Percentiles rank a stretch among this genome's conserved stretches.
These are phyloP conservation scores for Adansonia grandidieri DNA, from an alignment of 441 rosid genomes.

Conservation along the genomic window DNA sequence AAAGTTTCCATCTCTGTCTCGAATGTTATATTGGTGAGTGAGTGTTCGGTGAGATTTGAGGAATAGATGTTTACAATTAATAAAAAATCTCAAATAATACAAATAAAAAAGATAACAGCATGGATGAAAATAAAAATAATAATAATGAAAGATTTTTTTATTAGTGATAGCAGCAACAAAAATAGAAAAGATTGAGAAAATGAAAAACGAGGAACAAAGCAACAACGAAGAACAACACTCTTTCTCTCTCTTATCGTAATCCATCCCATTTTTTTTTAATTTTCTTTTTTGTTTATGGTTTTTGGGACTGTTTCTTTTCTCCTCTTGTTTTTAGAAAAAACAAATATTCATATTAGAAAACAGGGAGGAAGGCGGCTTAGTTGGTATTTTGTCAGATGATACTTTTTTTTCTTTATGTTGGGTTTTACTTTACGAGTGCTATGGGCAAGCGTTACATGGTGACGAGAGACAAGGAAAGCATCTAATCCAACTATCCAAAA, in stretches of 20 bases:
- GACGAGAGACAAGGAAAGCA: too few species aligned
- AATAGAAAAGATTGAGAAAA: background rate
- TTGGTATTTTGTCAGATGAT: too few species aligned
- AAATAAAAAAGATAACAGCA: background rate
- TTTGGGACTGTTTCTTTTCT: too few species aligned
- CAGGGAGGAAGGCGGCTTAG: too few species aligned
- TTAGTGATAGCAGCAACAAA: background rate
- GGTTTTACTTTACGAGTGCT: too few species aligned
- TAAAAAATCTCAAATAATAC: conserved; percentile 13
- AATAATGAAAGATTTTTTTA: background rate
- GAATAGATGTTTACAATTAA: background rate
- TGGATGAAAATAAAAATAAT: conserved; percentile 14
- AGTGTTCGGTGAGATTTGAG: conserved; percentile 50
- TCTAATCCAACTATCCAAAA: too few species aligned
- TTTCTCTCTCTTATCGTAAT: background rate
- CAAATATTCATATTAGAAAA: too few species aligned
- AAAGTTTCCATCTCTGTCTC: background rate
- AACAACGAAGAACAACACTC: background rate
- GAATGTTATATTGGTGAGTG: conserved; percentile 28
- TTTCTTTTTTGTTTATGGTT: too few species aligned
- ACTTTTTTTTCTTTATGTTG: too few species aligned
- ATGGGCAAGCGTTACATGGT: too few species aligned
- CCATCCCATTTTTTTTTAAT: background rate
- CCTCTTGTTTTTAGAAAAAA: too few species aligned
- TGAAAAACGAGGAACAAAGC: conserved; percentile 3